Percentiles rank a stretch among this genome's conserved stretches.
Conservation (phyloP, 768 basidiomycete genomes). For the Dendrothele bispora region DNA sequence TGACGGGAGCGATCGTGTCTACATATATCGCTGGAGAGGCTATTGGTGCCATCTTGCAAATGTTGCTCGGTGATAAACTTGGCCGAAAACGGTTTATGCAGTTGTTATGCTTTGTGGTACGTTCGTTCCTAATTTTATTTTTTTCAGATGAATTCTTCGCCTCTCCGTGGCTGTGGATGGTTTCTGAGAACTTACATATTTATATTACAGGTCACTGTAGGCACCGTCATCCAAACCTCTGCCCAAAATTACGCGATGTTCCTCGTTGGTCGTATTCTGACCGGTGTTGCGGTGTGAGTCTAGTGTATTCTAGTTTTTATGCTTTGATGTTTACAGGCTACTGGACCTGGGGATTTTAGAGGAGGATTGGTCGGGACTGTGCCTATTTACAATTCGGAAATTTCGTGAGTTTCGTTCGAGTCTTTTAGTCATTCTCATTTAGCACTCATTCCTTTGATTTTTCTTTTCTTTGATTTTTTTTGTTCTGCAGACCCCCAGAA, state of each 20-base stretch:
- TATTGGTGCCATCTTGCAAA: conserved; percentile 5
- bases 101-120: conserved; percentile 6
- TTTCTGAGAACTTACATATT: no score
- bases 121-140: background rate
- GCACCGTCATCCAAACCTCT: conserved; percentile 4
- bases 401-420: background rate
- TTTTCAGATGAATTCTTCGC: no score
- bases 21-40: conserved; percentile 10
- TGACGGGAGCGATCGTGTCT: conserved; percentile 6
- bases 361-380: conserved; percentile 2
- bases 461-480: no score
- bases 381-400: conserved; percentile 7
- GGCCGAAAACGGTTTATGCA: conserved; percentile 7
- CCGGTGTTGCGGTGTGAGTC: conserved; percentile 4
- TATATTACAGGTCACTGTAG: conserved; percentile 2
- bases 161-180: no score
- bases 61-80: conserved; percentile 4
- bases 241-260: conserved; percentile 5
- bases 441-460: no score
- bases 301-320: background rate
- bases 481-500: conserved; percentile 1
- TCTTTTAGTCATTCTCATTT: background rate
- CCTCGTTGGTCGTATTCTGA: conserved; percentile 1
- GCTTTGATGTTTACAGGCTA: background rate
- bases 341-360: no score